These are phyloP conservation scores for Tympanopsis confertula DNA, from an alignment of 2,329 filamentous ascomycete genomes.

Conservation along the genomic window DNA sequence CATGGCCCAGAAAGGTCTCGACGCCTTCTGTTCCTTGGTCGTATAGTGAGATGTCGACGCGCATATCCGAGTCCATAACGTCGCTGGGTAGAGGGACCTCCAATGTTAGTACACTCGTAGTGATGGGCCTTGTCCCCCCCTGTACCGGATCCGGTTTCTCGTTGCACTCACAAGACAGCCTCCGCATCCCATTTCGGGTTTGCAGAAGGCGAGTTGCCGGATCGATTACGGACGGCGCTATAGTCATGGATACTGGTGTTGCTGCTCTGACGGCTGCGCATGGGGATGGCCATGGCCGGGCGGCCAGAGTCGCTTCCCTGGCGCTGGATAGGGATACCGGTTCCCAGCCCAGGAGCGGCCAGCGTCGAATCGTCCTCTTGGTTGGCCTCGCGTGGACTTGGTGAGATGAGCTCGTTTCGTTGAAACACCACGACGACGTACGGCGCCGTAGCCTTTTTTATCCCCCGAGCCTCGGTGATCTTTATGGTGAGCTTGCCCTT, in stretches of 20 bases:
- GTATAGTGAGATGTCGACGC: constrained; percentile 88
- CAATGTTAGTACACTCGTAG: neutral
- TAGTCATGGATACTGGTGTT: constrained; percentile 73
- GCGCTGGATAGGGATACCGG: constrained; percentile 48
- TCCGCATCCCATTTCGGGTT: constrained; percentile 94
- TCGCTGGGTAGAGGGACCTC: constrained; percentile 45
- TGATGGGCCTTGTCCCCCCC: too few species aligned
- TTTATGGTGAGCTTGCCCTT: constrained; percentile 86
- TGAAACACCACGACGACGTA: constrained; percentile 97
- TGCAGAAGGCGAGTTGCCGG: constrained; percentile 49
- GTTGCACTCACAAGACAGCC: constrained; percentile 82
- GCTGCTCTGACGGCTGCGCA: constrained; percentile 93
- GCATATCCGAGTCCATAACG: constrained; percentile 80
- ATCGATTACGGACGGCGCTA: constrained; percentile 45
- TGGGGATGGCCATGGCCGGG: constrained; percentile 78
- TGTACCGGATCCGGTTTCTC: too few species aligned
- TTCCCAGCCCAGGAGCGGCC: constrained; percentile 16
- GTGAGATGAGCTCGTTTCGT: constrained; percentile 89
- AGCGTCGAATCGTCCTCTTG: constrained; percentile 45
- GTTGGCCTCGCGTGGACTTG: constrained; percentile 56
- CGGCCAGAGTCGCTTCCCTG: constrained; percentile 72
- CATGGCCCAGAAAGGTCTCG: constrained; percentile 84
- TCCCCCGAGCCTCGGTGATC: constrained; percentile 72
- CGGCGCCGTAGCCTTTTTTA: constrained; percentile 74
- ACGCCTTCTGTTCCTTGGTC: constrained; percentile 60